phyloP scores from a whole-genome alignment of 306 rosid genomes.

The Glycine soja region DNA sequence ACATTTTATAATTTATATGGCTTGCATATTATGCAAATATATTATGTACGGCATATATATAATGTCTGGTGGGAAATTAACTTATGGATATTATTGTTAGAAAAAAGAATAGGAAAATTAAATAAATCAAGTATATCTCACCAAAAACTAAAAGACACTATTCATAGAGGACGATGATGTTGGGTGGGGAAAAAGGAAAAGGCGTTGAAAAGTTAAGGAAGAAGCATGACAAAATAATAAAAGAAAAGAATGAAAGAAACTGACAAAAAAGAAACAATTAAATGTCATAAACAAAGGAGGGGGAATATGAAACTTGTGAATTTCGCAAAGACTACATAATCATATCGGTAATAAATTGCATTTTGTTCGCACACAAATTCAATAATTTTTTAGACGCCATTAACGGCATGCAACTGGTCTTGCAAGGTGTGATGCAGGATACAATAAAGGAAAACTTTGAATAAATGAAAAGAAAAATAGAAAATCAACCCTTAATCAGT shows the following conservation, averaged over 20 bases:
- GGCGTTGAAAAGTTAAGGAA: not conserved
- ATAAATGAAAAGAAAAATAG: not conserved
- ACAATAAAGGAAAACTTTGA: not conserved
- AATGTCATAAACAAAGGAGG: not conserved
- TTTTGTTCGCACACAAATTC: not conserved
- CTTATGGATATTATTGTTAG: not conserved
- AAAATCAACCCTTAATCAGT: not conserved
- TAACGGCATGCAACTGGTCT: not conserved
- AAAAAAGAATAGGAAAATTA: not conserved
- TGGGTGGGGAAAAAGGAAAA: slow-evolving; percentile 29
- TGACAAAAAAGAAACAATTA: not conserved
- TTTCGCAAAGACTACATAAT: not conserved
- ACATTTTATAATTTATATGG: slow-evolving; percentile 16
- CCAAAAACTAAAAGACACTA: slow-evolving; percentile 2
- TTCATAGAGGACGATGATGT: not conserved
- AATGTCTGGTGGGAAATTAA: slow-evolving; percentile 22
- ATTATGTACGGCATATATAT: slow-evolving; percentile 5
- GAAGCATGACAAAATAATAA: not conserved
- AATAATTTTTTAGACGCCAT: not conserved
- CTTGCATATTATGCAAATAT: slow-evolving; percentile 38
- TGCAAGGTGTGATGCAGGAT: not conserved
- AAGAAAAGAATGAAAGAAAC: not conserved
- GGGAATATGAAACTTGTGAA: not conserved
- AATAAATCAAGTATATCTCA: not conserved
- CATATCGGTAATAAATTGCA: not conserved